These are phyloP conservation scores for Fusarium sp. DNA, from an alignment of 2,329 filamentous ascomycete genomes.

Conservation along the genomic window DNA sequence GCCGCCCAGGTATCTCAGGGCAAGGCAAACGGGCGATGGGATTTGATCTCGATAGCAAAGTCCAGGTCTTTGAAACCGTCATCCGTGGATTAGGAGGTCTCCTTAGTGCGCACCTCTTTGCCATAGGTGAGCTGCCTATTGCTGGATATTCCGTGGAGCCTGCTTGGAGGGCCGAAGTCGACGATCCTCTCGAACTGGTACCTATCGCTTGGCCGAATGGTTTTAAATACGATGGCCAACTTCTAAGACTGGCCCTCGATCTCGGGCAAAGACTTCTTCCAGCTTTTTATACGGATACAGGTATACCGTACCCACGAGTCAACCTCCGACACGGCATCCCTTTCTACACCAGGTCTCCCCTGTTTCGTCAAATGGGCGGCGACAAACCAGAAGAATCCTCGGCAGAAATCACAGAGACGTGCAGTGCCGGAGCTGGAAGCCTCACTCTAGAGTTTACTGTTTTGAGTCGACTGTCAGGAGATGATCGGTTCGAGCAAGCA, in stretches of 20 bases:
- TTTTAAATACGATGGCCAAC: constrained; percentile 87
- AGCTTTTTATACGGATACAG: constrained; percentile 90
- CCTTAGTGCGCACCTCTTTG: constrained; percentile 93
- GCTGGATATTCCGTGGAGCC: constrained; percentile 73
- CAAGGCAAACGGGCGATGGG: constrained; percentile 79
- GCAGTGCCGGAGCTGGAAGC: constrained; percentile 95
- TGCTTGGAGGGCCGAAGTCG: constrained; percentile 39
- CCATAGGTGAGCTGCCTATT: constrained; percentile 89
- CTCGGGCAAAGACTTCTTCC: constrained; percentile 85
- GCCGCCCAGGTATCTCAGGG: constrained; percentile 73
- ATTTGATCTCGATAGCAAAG: constrained; percentile 96
- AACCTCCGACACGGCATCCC: constrained; percentile 92
- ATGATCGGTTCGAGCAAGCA: constrained; percentile 86
- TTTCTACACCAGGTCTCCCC: constrained; percentile 87
- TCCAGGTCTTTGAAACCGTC: constrained; percentile 98
- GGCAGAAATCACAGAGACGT: constrained; percentile 90
- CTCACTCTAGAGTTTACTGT: constrained; percentile 93
- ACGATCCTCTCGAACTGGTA: constrained; percentile 59
- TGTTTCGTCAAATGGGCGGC: constrained; percentile 66
- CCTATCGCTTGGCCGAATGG: constrained; percentile 79
- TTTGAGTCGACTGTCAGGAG: constrained; percentile 86
- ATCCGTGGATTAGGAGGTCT: constrained; percentile 93
- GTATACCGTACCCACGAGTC: constrained; percentile 93
- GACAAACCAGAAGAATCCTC: constrained; percentile 50
- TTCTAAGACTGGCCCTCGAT: constrained; percentile 89